phyloP scores from a whole-genome alignment of 2,329 filamentous ascomycete species.

The Uncinocarpus reesii region DNA sequence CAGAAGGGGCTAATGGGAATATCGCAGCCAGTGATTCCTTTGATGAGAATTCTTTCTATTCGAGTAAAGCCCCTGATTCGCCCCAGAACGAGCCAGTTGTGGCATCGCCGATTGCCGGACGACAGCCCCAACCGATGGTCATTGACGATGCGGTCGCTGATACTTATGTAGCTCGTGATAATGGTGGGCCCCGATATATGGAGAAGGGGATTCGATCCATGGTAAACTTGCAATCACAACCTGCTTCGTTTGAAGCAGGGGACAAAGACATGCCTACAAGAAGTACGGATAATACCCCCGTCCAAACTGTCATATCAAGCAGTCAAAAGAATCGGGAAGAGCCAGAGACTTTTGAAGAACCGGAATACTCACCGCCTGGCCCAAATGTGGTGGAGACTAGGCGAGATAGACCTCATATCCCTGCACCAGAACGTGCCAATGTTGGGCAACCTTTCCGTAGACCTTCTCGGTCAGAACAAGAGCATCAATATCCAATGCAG shows the following conservation, averaged over 20 bases:
- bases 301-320: slow-evolving; percentile 10
- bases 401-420: slow-evolving; percentile 22
- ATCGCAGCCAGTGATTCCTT: slow-evolving; percentile 67
- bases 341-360: slow-evolving; percentile 35
- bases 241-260: slow-evolving; percentile 29
- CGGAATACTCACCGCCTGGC: slow-evolving; percentile 41
- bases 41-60: slow-evolving; percentile 93
- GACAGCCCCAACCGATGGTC: slow-evolving; percentile 22
- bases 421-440: slow-evolving; percentile 24
- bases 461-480: slow-evolving; percentile 32
- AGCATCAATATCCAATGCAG: slow-evolving; percentile 29
- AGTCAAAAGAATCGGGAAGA: slow-evolving; percentile 15
- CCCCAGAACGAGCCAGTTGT: slow-evolving; percentile 37
- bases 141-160: slow-evolving; percentile 28
- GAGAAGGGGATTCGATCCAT: slow-evolving; percentile 30
- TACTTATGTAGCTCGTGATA: slow-evolving; percentile 26
- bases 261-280: slow-evolving; percentile 27
- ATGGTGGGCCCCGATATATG: slow-evolving; percentile 31
- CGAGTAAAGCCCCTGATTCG: slow-evolving; percentile 77
- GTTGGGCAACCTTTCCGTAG: slow-evolving; percentile 34
- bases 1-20: slow-evolving; percentile 46
- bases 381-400: slow-evolving; percentile 28
- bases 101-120: slow-evolving; percentile 24
- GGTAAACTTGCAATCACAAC: slow-evolving; percentile 32
- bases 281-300: slow-evolving; percentile 22